Conservation (phyloP, 768 basidiomycete genomes). For the Xerocomellus dryophilus region DNA sequence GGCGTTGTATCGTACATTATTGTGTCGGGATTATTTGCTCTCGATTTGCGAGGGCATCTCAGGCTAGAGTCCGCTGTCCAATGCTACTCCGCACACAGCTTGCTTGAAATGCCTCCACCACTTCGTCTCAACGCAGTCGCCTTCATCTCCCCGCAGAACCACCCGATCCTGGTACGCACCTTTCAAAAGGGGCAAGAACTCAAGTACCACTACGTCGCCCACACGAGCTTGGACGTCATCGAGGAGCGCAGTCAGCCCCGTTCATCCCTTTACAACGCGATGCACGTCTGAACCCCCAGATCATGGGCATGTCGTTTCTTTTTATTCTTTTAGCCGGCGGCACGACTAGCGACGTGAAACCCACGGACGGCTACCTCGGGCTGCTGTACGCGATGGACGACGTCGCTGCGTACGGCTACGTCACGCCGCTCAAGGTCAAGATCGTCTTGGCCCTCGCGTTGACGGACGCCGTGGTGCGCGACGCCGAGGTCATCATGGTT, state of each 20-base stretch:
- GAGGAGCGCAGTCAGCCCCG: conserved; percentile 78
- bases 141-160: conserved; percentile 81
- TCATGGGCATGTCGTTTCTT: neutral
- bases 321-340: conserved; percentile 30
- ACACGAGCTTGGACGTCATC: conserved; percentile 86
- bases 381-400: conserved; percentile 90
- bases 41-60: neutral
- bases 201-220: conserved; percentile 89
- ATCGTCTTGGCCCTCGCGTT: conserved; percentile 79
- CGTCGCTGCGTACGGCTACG: conserved; percentile 88
- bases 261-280: neutral
- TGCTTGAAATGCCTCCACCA: conserved; percentile 54
- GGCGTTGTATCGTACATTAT: neutral
- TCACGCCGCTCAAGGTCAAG: conserved; percentile 84
- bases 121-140: conserved; percentile 78
- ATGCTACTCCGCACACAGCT: no score
- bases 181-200: conserved; percentile 61
- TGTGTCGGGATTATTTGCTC: neutral
- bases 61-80: no score
- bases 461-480: conserved; percentile 77
- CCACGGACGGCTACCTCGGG: conserved; percentile 78
- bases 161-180: conserved; percentile 71
- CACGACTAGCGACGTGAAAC: conserved; percentile 45
- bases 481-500: conserved; percentile 75
- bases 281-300: neutral